Conservation (phyloP, 2,329 filamentous ascomycete genomes). For the Arthrobotrys megalospora region DNA sequence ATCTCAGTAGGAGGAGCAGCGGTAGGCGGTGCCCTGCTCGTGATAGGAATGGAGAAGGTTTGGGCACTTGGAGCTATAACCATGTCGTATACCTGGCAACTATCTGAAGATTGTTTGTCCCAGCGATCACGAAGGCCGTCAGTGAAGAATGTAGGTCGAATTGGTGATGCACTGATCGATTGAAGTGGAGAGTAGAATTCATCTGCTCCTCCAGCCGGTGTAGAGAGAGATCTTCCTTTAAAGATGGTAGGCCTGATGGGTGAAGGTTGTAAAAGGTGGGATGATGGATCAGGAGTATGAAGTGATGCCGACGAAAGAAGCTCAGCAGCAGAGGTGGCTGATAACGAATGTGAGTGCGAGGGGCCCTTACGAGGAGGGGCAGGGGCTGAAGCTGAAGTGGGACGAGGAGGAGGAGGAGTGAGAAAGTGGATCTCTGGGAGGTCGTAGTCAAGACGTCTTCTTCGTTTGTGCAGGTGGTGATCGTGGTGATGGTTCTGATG, state of each 20-base stretch:
- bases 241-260: slow-evolving; percentile 22
- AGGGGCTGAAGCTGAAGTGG: background rate
- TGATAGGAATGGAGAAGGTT: slow-evolving; percentile 39
- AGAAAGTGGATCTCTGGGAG: slow-evolving; percentile 51
- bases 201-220: slow-evolving; percentile 41
- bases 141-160: slow-evolving; percentile 14
- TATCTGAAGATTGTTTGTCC: slow-evolving; percentile 17
- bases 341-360: slow-evolving; percentile 34
- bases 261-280: slow-evolving; percentile 27
- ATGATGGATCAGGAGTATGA: background rate
- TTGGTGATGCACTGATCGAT: slow-evolving; percentile 35
- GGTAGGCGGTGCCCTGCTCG: background rate
- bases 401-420: slow-evolving; percentile 7
- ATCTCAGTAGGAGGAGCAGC: slow-evolving; percentile 3
- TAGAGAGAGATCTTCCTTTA: slow-evolving; percentile 46
- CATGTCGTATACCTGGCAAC: slow-evolving; percentile 48
- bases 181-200: slow-evolving; percentile 48
- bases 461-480: slow-evolving; percentile 57
- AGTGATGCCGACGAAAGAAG: slow-evolving; percentile 35
- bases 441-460: slow-evolving; percentile 49
- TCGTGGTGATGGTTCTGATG: slow-evolving; percentile 39
- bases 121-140: slow-evolving; percentile 37
- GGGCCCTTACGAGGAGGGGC: slow-evolving; percentile 6
- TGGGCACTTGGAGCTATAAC: slow-evolving; percentile 29
- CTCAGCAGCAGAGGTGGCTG: slow-evolving; percentile 32